Conservation (phyloP, 768 basidiomycete species). For the Royoungia palumana region DNA sequence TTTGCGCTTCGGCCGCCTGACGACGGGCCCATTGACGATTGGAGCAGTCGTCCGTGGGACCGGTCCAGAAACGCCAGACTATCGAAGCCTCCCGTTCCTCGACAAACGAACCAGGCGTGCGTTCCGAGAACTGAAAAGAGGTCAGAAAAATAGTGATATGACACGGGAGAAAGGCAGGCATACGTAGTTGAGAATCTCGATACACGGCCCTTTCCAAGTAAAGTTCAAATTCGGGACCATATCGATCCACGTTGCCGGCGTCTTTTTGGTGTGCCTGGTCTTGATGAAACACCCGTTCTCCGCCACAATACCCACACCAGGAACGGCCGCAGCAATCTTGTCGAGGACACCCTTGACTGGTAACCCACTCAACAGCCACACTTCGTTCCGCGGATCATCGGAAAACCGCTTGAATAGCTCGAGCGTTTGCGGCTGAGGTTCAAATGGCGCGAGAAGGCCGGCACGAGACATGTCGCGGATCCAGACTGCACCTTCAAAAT, state of each 20-base stretch:
- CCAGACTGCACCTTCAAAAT: slow-evolving; percentile 84
- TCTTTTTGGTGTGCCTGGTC: slow-evolving; percentile 37
- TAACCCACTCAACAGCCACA: slow-evolving; percentile 80
- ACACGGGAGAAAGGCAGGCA: slow-evolving; percentile 26
- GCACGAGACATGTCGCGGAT: slow-evolving; percentile 49
- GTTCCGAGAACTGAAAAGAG: slow-evolving; percentile 71
- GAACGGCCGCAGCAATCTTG: slow-evolving; percentile 54
- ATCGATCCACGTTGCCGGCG: slow-evolving; percentile 59
- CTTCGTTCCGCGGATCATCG: slow-evolving; percentile 66
- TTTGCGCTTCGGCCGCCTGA: slow-evolving; percentile 88
- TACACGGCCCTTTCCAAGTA: slow-evolving; percentile 75
- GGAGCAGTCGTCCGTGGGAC: slow-evolving; percentile 39
- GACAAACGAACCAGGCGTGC: slow-evolving; percentile 81
- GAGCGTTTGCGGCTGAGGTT: slow-evolving; percentile 39
- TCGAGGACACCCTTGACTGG: slow-evolving; percentile 62
- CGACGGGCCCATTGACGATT: slow-evolving; percentile 80
- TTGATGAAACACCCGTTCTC: slow-evolving; percentile 89
- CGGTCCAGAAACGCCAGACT: slow-evolving; percentile 85
- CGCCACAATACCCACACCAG: slow-evolving; percentile 76
- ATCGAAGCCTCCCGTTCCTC: slow-evolving; percentile 81
- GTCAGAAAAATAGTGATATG: not conserved
- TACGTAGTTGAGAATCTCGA: slow-evolving; percentile 84
- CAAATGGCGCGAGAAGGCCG: slow-evolving; percentile 41
- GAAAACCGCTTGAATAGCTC: slow-evolving; percentile 54
- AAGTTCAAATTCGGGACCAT: slow-evolving; percentile 78